Evolutionary conservation across 139 green algal genomes (phyloP).

Genomic region (Mychonastes homosphaera): DNA sequence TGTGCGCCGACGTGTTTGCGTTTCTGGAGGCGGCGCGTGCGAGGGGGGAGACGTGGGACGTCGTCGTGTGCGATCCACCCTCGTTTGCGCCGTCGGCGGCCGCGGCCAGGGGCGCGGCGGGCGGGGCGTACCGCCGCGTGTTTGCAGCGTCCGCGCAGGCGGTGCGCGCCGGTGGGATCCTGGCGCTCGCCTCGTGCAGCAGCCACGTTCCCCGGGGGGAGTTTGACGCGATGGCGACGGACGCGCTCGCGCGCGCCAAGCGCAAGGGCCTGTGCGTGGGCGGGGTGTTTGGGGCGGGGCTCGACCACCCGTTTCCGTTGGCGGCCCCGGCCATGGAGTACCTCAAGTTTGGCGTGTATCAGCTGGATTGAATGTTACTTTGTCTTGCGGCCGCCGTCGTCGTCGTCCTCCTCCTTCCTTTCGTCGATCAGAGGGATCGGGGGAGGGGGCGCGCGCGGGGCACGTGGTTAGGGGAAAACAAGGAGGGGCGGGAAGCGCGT

Average conservation of each 20-base stretch:
- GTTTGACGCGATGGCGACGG: not conserved
- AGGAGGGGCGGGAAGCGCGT: too few relatives aligned
- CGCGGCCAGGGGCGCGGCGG: too few relatives aligned
- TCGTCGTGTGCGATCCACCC: not conserved
- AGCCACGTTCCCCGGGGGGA: conserved; percentile 22
- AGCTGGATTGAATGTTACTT: too few relatives aligned
- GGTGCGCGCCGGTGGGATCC: conserved; percentile 14
- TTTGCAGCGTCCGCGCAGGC: conserved; percentile 18
- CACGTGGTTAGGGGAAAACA: too few relatives aligned
- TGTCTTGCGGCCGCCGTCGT: too few relatives aligned
- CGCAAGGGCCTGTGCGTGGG: not conserved
- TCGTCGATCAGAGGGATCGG: too few relatives aligned
- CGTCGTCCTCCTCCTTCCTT: too few relatives aligned
- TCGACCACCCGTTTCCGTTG: conserved; percentile 38
- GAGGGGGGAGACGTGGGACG: conserved; percentile 14
- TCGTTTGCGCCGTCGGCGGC: not conserved
- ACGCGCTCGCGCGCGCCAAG: not conserved
- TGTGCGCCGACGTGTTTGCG: conserved; percentile 28
- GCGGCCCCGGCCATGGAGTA: conserved; percentile 36
- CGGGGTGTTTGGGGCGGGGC: conserved; percentile 22
- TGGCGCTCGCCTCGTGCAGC: conserved; percentile 34
- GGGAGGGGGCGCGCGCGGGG: too few relatives aligned
- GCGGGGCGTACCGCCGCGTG: too few relatives aligned
- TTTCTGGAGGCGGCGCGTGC: conserved; percentile 33
- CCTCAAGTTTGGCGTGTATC: conserved; percentile 36